Base-by-base conservation (phyloP, 2,329 filamentous ascomycete genomes). In the Sporothrix euskadiensis region DNA sequence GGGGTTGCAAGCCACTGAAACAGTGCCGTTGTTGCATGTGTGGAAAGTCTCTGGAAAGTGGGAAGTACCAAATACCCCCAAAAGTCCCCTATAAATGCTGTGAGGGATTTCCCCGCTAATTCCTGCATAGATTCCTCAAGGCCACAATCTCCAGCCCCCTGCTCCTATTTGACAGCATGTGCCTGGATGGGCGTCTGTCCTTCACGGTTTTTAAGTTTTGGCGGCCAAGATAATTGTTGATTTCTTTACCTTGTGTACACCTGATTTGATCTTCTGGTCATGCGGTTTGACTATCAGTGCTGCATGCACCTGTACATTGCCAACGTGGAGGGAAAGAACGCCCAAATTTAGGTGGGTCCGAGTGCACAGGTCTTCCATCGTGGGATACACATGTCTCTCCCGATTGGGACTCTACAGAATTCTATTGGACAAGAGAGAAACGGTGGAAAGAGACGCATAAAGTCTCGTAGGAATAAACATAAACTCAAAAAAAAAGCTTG, bases 11-110 rank as follows among this genome's bases (percentile, higher is more conserved):
- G 26, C 72, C 72, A 73, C 65, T 56, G 65, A 73, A 19, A 59
- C 22, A 41, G 30, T 57, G 52, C 65, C 32, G 41, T 70, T 70
- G 12, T 35, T 65, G 54, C 72, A 73, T 73, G n/a, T n/a, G n/a
- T n/a, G n/a, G n/a, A n/a, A n/a, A n/a, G n/a, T n/a, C n/a, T n/a
- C n/a, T n/a, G n/a, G n/a, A n/a, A n/a, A n/a, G n/a, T n/a, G n/a
- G n/a, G n/a, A n/a, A n/a, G n/a, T n/a, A n/a, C n/a, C n/a, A n/a
- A n/a, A n/a, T n/a, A n/a, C n/a, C n/a, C n/a, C n/a, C n/a, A n/a
- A n/a, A n/a, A n/a, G n/a, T n/a, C n/a, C n/a, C n/a, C n/a, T n/a
- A n/a, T n/a, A n/a, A n/a, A n/a, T n/a, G n/a, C n/a, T n/a, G n/a
- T n/a, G n/a, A n/a, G n/a, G n/a, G n/a, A n/a, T n/a, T n/a, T n/a